Evolutionary conservation across 768 basidiomycete genomes (phyloP).

Genomic region (Rhodotorula graminis): DNA sequence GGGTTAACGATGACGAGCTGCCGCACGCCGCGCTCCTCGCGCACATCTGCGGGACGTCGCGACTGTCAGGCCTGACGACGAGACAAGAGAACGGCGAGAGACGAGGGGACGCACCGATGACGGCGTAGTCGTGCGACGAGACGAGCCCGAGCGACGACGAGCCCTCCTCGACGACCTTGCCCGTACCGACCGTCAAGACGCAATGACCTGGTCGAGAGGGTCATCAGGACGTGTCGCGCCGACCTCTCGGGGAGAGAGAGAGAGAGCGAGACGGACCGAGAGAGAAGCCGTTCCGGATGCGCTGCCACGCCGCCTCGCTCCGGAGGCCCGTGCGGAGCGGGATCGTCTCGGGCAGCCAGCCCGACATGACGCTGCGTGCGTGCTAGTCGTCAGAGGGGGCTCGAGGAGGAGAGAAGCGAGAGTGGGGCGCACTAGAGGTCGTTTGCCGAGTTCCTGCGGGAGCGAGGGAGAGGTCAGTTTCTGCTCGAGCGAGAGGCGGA

Average conservation of each 20-base stretch:
- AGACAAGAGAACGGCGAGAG: too few relatives aligned
- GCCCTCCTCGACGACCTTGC: neutral
- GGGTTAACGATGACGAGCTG: slow-evolving; percentile 33
- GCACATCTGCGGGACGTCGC: neutral
- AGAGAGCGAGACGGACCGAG: slow-evolving; percentile 2
- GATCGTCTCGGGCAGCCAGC: slow-evolving; percentile 35
- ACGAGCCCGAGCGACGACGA: neutral
- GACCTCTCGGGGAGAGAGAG: neutral
- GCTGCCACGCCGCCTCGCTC: slow-evolving; percentile 16
- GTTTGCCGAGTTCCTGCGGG: slow-evolving; percentile 28
- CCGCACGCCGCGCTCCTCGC: neutral
- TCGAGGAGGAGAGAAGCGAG: neutral
- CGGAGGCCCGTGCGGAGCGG: neutral
- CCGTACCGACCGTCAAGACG: slow-evolving; percentile 29
- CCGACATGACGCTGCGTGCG: slow-evolving; percentile 29
- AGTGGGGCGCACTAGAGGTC: slow-evolving; percentile 22
- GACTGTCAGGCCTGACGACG: too few relatives aligned
- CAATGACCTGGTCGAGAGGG: slow-evolving; percentile 13
- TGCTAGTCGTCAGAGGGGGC: neutral
- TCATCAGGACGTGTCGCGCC: rapidly evolving
- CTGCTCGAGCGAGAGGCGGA: neutral
- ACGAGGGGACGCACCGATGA: slow-evolving; percentile 17
- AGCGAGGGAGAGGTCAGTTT: neutral
- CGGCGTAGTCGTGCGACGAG: slow-evolving; percentile 33
- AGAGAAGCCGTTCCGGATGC: slow-evolving; percentile 2